These are phyloP conservation scores for Termitomyces sp. DNA, from an alignment of 1,284 basidiomycete species.

Conservation along the genomic window DNA sequence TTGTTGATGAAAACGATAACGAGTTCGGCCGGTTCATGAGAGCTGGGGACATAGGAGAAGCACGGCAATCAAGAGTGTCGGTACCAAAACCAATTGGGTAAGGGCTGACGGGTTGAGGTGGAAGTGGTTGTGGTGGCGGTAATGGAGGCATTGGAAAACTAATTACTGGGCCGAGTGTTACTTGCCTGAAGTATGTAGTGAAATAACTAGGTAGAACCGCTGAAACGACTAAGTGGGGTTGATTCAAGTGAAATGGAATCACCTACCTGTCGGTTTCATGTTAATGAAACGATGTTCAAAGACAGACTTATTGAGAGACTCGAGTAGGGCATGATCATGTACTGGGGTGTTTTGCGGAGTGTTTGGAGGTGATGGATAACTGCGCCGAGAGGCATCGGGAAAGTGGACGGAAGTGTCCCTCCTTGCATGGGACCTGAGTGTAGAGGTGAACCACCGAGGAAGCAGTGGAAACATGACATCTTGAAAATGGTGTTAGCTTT, in stretches of 20 bases:
- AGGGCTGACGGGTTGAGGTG: slow-evolving; percentile 38
- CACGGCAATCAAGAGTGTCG: slow-evolving; percentile 28
- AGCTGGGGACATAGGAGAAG: slow-evolving; percentile 26
- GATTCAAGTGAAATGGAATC: neutral
- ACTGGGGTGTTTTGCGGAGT: slow-evolving; percentile 26
- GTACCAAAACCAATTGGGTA: slow-evolving; percentile 30
- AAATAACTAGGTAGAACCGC: slow-evolving; percentile 68
- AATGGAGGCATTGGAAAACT: slow-evolving; percentile 68
- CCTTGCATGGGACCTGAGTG: slow-evolving; percentile 45
- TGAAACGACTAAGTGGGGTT: slow-evolving; percentile 20
- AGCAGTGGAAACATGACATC: slow-evolving; percentile 60
- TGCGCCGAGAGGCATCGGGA: slow-evolving; percentile 38
- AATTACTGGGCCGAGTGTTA: slow-evolving; percentile 54
- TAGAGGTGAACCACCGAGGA: slow-evolving; percentile 61
- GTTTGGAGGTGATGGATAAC: slow-evolving; percentile 28
- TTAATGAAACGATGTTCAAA: slow-evolving; percentile 67
- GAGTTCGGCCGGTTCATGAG: slow-evolving; percentile 34
- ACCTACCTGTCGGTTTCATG: slow-evolving; percentile 52
- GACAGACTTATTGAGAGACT: slow-evolving; percentile 58
- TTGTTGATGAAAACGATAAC: slow-evolving; percentile 42
- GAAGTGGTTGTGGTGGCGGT: slow-evolving; percentile 57
- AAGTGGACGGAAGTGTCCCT: slow-evolving; percentile 42
- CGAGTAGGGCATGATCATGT: slow-evolving; percentile 61
- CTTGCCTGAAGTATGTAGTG: slow-evolving; percentile 65
- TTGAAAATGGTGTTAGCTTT: slow-evolving; percentile 19